A percentile compares a stretch with the other conserved stretches of the same genome.
Conservation (phyloP, 257 asterid species). For the Penstemon barbatus region DNA sequence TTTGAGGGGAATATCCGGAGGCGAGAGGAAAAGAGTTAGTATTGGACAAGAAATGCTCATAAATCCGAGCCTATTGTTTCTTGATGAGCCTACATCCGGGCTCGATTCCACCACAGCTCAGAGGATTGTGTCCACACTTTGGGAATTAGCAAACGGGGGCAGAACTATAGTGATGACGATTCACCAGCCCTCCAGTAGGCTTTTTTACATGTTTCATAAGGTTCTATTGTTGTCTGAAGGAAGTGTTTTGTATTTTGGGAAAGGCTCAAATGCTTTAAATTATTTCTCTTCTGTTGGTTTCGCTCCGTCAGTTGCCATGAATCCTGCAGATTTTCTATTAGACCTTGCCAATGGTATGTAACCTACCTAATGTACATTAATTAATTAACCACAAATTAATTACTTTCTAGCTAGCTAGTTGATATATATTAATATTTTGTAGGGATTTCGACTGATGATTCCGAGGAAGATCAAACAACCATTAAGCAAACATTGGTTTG, state of each 20-base stretch:
- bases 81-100: conserved; percentile 76
- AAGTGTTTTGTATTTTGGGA: conserved; percentile 34
- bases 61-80: conserved; percentile 63
- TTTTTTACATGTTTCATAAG: conserved; percentile 66
- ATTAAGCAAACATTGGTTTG: conserved; percentile 45
- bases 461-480: conserved; percentile 36
- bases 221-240: conserved; percentile 43
- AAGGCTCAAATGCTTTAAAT: conserved; percentile 30
- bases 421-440: neutral
- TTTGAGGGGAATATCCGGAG: conserved; percentile 67
- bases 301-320: conserved; percentile 31
- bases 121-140: conserved; percentile 56
- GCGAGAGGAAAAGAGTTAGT: conserved; percentile 70
- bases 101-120: conserved; percentile 71
- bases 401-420: no score
- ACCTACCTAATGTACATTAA: no score
- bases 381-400: no score
- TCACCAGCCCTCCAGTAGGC: conserved; percentile 72
- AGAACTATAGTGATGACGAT: conserved; percentile 65
- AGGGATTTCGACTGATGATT: conserved; percentile 50
- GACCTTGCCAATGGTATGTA: conserved; percentile 53
- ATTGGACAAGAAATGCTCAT: conserved; percentile 81
- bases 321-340: conserved; percentile 41
- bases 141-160: conserved; percentile 56
- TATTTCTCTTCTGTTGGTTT: conserved; percentile 37